phyloP scores from a whole-genome alignment of 139 green algal species.

The Chlorella sp. region DNA sequence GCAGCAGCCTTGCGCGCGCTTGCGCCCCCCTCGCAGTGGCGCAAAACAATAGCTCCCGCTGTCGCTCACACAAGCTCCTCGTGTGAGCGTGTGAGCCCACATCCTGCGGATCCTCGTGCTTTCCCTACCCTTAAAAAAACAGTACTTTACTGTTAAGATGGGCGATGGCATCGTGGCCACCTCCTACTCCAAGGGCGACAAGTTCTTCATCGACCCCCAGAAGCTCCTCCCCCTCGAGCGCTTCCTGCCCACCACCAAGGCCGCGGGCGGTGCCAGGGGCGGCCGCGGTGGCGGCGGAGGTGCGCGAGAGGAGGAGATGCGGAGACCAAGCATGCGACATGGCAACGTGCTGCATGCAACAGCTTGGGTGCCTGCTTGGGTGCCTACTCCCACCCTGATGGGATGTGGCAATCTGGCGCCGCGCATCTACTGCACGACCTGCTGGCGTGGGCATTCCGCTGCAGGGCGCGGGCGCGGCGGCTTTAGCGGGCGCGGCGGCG shows the following conservation, averaged over 20 bases:
- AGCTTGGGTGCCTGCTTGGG: not conserved
- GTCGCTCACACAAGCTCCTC: no score
- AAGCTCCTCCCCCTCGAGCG: slow-evolving; percentile 87
- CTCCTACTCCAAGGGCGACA: slow-evolving; percentile 90
- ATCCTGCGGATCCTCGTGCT: no score
- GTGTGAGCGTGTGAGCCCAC: no score
- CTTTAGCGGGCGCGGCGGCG: slow-evolving; percentile 27
- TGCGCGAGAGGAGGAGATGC: not conserved
- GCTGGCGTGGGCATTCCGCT: slow-evolving; percentile 7
- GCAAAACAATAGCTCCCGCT: no score
- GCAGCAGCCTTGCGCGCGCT: no score
- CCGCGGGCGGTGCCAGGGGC: slow-evolving; percentile 28
- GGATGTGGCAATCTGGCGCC: no score
- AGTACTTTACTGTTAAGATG: slow-evolving; percentile 96
- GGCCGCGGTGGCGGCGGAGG: slow-evolving; percentile 29
- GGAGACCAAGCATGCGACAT: not conserved
- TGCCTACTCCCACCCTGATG: no score
- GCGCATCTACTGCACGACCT: slow-evolving; percentile 1
- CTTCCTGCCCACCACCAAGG: slow-evolving; percentile 90
- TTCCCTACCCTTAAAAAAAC: no score
- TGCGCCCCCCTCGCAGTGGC: no score
- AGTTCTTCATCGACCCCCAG: slow-evolving; percentile 97
- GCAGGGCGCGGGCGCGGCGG: slow-evolving; percentile 4
- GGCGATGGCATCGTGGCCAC: slow-evolving; percentile 90
- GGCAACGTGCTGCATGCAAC: not conserved